Evolutionary conservation across 1,284 basidiomycete genomes (phyloP).

Genomic region (Vanrija sp.): DNA sequence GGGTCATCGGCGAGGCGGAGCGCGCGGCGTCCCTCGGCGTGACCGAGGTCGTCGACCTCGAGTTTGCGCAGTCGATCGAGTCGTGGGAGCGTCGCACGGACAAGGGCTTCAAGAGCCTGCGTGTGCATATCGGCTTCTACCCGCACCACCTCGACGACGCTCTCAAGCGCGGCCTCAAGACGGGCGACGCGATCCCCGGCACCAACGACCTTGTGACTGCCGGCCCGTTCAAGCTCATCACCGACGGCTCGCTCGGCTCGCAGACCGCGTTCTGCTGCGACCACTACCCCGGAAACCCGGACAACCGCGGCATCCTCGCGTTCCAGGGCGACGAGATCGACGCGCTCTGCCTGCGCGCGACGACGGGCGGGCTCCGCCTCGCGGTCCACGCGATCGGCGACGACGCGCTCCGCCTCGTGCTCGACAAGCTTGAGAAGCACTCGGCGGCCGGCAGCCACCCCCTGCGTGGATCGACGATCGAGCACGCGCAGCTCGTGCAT

Average conservation of each 20-base stretch:
- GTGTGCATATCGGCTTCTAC: conserved; percentile 40
- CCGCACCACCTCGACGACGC: conserved; percentile 32
- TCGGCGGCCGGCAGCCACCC: conserved; percentile 14
- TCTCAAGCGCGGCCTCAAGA: conserved; percentile 21
- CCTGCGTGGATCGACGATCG: conserved; percentile 32
- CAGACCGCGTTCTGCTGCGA: conserved; percentile 42
- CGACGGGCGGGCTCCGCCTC: conserved; percentile 21
- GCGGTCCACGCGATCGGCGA: conserved; percentile 46
- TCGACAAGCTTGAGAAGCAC: conserved; percentile 20
- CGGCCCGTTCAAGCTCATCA: conserved; percentile 41
- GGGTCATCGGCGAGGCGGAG: conserved; percentile 25
- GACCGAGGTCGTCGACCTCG: conserved; percentile 44
- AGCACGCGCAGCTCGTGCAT: conserved; percentile 39
- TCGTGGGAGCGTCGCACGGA: conserved; percentile 24
- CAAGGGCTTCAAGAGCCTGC: conserved; percentile 23
- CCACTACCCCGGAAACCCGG: conserved; percentile 27
- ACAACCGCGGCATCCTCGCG: conserved; percentile 25
- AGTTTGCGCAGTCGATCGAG: conserved; percentile 35
- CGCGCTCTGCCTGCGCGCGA: conserved; percentile 23
- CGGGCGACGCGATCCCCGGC: conserved; percentile 29
- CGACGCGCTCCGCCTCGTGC: conserved; percentile 29
- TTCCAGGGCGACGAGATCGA: conserved; percentile 22
- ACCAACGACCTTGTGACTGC: conserved; percentile 29
- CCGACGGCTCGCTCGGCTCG: conserved; percentile 22
- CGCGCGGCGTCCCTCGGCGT: conserved; percentile 37